A percentile compares a stretch with the other conserved stretches of the same genome.
Conservation (phyloP, 2,329 filamentous ascomycete genomes). For the Coccinonectria pachysandricola region DNA sequence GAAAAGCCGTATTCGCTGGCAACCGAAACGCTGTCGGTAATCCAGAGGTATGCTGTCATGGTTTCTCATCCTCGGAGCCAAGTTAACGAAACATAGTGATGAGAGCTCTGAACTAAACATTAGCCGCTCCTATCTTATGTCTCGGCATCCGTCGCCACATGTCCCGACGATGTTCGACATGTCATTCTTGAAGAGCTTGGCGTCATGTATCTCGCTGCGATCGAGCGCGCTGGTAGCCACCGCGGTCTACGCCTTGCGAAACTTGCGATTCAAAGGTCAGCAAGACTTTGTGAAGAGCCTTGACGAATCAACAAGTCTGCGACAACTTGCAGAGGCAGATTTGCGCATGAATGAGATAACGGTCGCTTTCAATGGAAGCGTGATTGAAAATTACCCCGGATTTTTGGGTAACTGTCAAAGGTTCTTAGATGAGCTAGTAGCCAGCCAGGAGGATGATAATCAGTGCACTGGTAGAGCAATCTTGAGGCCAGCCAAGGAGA, state of each 20-base stretch:
- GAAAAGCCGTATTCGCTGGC: constrained; percentile 45
- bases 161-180: constrained; percentile 37
- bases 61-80: not conserved
- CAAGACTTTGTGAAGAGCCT: constrained; percentile 23
- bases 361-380: constrained; percentile 71
- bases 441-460: constrained; percentile 13
- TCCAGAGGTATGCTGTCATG: constrained; percentile 40
- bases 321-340: constrained; percentile 41
- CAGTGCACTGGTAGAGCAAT: constrained; percentile 38
- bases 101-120: constrained; percentile 29
- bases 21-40: constrained; percentile 48
- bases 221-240: constrained; percentile 51
- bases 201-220: constrained; percentile 44
- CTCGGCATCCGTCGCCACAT: constrained; percentile 37
- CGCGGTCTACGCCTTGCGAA: constrained; percentile 49
- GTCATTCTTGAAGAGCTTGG: constrained; percentile 39
- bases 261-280: constrained; percentile 40
- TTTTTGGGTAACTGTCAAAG: constrained; percentile 54
- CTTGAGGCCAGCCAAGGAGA: constrained; percentile 63
- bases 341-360: constrained; percentile 37
- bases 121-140: constrained; percentile 38
- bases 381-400: constrained; percentile 67
- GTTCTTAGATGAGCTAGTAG: constrained; percentile 51
- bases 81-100: constrained; percentile 30
- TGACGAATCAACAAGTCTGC: constrained; percentile 22